phyloP scores from a whole-genome alignment of 2,329 filamentous ascomycete species.

The Pezicula neosporulosa region DNA sequence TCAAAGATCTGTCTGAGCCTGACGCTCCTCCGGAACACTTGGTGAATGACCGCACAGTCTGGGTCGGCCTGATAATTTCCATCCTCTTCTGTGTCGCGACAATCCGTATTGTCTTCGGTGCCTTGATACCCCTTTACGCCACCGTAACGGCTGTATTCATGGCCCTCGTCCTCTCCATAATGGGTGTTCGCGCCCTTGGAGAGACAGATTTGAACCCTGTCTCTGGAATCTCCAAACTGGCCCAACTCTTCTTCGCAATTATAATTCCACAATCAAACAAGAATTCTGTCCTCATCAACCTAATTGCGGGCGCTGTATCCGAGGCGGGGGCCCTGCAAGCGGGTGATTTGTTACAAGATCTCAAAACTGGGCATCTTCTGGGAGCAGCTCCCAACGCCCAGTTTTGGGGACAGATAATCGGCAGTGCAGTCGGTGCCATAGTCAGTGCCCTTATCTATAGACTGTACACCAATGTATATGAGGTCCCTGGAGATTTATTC shows the following conservation, averaged over 20 bases:
- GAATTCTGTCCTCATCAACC: conserved; percentile 89
- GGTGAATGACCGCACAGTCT: conserved; percentile 67
- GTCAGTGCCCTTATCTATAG: conserved; percentile 85
- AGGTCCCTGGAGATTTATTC: conserved; percentile 84
- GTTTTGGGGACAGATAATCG: conserved; percentile 95
- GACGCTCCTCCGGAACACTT: conserved; percentile 85
- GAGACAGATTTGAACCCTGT: conserved; percentile 96
- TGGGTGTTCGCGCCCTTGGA: conserved; percentile 65
- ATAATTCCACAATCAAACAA: conserved; percentile 78
- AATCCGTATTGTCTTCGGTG: conserved; percentile 79
- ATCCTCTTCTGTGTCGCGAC: conserved; percentile 76
- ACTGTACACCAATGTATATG: conserved; percentile 86
- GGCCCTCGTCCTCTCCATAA: conserved; percentile 76
- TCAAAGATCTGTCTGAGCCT: conserved; percentile 39
- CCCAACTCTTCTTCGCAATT: conserved; percentile 90
- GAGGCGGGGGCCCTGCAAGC: conserved; percentile 88
- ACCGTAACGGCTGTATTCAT: conserved; percentile 78
- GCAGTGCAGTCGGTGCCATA: conserved; percentile 79
- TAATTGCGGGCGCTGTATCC: conserved; percentile 86
- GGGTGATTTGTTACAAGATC: conserved; percentile 93
- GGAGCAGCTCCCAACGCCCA: conserved; percentile 92
- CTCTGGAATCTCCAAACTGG: conserved; percentile 93
- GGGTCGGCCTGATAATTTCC: conserved; percentile 72
- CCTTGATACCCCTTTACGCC: conserved; percentile 74
- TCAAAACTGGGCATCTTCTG: conserved; percentile 92